phyloP scores from a whole-genome alignment of 169 alveolate species.

The Plasmodium reichenowi region DNA sequence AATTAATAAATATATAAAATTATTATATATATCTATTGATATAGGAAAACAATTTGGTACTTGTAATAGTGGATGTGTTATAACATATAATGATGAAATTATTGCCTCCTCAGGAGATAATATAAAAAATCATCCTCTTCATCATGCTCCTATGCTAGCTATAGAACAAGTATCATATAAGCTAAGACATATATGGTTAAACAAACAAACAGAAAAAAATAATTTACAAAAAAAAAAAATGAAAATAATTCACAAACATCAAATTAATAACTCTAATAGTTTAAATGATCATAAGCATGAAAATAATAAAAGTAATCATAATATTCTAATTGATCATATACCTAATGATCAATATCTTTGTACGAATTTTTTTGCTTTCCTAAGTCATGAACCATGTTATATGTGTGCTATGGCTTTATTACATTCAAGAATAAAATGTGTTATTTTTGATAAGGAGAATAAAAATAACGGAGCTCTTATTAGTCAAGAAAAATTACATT shows the following conservation, averaged over 20 bases:
- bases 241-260: not conserved
- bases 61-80: conserved; percentile 84
- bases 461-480: conserved; percentile 84
- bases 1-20: conserved; percentile 24
- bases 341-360: conserved; percentile 85
- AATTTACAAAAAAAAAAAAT: conserved; percentile 15
- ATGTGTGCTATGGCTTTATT: conserved; percentile 98
- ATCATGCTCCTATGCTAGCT: conserved; percentile 87
- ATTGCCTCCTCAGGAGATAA: conserved; percentile 86
- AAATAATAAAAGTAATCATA: not conserved
- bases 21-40: conserved; percentile 38
- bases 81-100: conserved; percentile 82
- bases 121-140: conserved; percentile 81
- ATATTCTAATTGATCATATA: conserved; percentile 11
- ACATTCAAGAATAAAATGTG: conserved; percentile 93
- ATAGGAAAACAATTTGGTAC: conserved; percentile 62
- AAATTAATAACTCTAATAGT: not conserved
- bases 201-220: conserved; percentile 10
- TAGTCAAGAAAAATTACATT: conserved; percentile 85
- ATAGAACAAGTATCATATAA: conserved; percentile 79
- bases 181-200: conserved; percentile 62
- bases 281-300: not conserved
- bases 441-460: conserved; percentile 86
- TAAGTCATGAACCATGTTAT: conserved; percentile 95
- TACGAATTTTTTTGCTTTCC: conserved; percentile 86